phyloP scores from a whole-genome alignment of 2,329 filamentous ascomycete genomes.

The Venturia oleaginea region DNA sequence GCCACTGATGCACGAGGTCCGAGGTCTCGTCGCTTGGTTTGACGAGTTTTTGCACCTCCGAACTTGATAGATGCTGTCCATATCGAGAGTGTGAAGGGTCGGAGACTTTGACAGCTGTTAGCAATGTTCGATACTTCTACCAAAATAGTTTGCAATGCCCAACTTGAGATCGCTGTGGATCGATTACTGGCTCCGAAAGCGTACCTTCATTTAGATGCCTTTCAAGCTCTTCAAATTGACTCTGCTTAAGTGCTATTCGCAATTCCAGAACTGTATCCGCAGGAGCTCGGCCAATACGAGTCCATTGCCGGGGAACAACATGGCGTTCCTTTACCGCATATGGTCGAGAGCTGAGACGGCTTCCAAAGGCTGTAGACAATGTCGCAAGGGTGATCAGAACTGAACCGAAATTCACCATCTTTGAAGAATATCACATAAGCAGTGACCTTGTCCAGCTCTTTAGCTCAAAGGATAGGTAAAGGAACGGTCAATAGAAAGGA shows the following conservation, averaged over 20 bases:
- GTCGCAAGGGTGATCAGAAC: background rate
- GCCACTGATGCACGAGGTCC: constrained; percentile 46
- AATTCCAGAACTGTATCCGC: constrained; percentile 42
- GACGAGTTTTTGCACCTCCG: constrained; percentile 47
- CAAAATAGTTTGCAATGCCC: background rate
- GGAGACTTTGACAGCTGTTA: constrained; percentile 3
- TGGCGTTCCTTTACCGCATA: constrained; percentile 50
- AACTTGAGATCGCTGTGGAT: no score
- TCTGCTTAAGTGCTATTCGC: constrained; percentile 51
- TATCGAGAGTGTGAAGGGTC: constrained; percentile 49
- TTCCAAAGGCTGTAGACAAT: background rate
- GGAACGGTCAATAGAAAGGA: no score
- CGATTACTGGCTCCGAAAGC: no score
- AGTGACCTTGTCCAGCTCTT: background rate
- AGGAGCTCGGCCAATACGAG: constrained; percentile 37
- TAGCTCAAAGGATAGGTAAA: background rate
- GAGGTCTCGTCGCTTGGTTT: constrained; percentile 43
- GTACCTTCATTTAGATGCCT: constrained; percentile 44
- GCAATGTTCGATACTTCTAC: background rate
- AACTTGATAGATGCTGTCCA: constrained; percentile 52
- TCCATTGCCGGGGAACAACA: constrained; percentile 44
- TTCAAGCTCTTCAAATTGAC: constrained; percentile 47
- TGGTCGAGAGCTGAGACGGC: background rate
- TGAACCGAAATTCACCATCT: constrained; percentile 6
- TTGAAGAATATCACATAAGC: background rate